Evolutionary conservation across 306 rosid species (phyloP), one percentile per base, ranked within the genome.

Genomic region (Sesbania bispinosa): DNA sequence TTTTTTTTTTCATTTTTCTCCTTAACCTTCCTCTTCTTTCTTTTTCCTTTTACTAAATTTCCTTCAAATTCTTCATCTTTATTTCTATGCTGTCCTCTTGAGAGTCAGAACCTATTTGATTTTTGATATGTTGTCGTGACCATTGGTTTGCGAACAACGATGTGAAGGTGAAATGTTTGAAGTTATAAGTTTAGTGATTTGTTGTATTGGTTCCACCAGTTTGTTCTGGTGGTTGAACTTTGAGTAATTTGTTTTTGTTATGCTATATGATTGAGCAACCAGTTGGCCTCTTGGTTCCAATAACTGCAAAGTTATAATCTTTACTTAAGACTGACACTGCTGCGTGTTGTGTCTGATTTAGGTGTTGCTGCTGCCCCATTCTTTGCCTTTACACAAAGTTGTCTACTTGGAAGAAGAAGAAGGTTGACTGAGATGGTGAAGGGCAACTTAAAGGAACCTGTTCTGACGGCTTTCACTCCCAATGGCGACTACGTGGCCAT

Each of bases 381-480:
- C 14, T 41, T 58, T 36, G 52, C 38, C 19, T 53, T n/a, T n/a
- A n/a, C n/a, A n/a, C n/a, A n/a, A n/a, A n/a, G n/a, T n/a, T n/a
- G n/a, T n/a, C n/a, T n/a, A n/a, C n/a, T n/a, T n/a, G n/a, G n/a
- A n/a, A n/a, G n/a, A n/a, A n/a, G n/a, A n/a, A n/a, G 47, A 60
- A 59, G 21, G 69, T 14, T 67, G 11, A n/a, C 15, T 16, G 53
- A 82, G 57, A 85, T 81, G 80, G 73, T 20, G 64, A 82, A 76
- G 71, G 70, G 50, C 11, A 46, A 73, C 20, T 19, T 66, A 65
- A 78, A 82, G 73, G 79, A 82, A 63, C 51, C 51, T 64, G 68
- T n/a, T n/a, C n/a, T n/a, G n/a, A n/a, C n/a, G n/a, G n/a, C n/a
- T n/a, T n/a, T n/a, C n/a, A n/a, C n/a, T n/a, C n/a, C n/a, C n/a